These are phyloP conservation scores for Geosmithia putterillii DNA, from an alignment of 2,329 filamentous ascomycete species.

Conservation along the genomic window DNA sequence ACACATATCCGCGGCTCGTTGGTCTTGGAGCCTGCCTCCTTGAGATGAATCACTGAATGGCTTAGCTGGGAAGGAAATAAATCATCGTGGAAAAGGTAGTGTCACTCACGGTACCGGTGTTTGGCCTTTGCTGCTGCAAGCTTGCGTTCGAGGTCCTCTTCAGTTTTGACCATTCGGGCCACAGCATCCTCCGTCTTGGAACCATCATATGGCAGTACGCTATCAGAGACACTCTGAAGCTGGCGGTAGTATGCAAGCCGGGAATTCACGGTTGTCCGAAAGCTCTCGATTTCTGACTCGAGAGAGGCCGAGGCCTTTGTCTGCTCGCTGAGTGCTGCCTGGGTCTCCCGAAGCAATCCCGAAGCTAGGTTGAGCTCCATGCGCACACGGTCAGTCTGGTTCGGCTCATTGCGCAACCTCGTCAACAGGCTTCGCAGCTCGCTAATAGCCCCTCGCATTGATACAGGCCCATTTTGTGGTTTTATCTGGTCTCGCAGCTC, in stretches of 20 bases:
- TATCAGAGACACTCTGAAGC: conserved; percentile 82
- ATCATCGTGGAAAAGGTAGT: background rate
- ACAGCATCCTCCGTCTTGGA: conserved; percentile 38
- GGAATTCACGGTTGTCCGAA: conserved; percentile 69
- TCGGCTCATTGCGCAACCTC: conserved; percentile 13
- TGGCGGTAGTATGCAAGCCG: conserved; percentile 85
- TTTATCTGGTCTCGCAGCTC: conserved; percentile 31
- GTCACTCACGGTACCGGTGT: conserved; percentile 52
- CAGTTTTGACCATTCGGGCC: conserved; percentile 13
- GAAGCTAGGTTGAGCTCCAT: conserved; percentile 55
- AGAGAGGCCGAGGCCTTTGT: conserved; percentile 32
- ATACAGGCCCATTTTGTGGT: conserved; percentile 39
- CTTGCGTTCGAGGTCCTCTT: conserved; percentile 36
- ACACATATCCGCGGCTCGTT: conserved; percentile 62
- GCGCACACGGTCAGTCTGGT: conserved; percentile 37
- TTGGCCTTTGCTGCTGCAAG: conserved; percentile 58
- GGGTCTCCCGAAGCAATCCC: conserved; percentile 47
- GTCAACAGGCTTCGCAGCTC: conserved; percentile 54
- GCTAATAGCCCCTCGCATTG: conserved; percentile 57
- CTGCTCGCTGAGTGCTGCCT: conserved; percentile 38
- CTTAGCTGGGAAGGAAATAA: background rate
- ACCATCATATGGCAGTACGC: conserved; percentile 63
- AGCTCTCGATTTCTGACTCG: conserved; percentile 63
- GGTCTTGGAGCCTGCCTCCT: conserved; percentile 46
- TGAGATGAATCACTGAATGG: conserved; percentile 35